Evolutionary conservation across 1,139 yeast species (phyloP).

Genomic region (Zygoascus hellenicus): DNA sequence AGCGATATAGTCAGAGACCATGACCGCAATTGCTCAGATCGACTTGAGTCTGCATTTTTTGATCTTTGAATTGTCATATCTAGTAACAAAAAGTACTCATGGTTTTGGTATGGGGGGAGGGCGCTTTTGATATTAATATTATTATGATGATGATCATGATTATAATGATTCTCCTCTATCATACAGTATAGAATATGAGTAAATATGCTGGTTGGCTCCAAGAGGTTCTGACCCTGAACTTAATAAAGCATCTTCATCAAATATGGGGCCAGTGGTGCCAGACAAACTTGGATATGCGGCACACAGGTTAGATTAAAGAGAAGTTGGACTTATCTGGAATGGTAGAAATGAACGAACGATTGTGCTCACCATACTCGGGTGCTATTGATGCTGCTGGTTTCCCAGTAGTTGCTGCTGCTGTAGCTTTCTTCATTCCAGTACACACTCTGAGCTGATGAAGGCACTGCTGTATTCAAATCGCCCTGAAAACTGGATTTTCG

Average conservation of each 20-base stretch:
- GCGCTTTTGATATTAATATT: not conserved
- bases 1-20: not conserved
- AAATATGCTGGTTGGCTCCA: too few species aligned
- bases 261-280: too few species aligned
- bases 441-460: constrained; percentile 4
- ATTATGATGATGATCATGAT: too few species aligned
- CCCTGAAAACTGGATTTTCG: not conserved
- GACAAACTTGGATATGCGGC: too few species aligned
- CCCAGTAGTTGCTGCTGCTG: constrained; percentile 17
- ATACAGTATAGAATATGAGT: too few species aligned
- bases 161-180: not conserved
- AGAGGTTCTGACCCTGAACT: too few species aligned
- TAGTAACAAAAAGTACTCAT: too few species aligned
- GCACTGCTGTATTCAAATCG: not conserved
- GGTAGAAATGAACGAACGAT: too few species aligned
- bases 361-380: constrained; percentile 21
- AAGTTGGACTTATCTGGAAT: too few species aligned
- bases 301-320: too few species aligned
- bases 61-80: not conserved
- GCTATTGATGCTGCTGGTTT: constrained; percentile 18
- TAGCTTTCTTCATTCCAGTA: constrained; percentile 9
- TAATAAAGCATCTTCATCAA: too few species aligned
- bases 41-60: not conserved
- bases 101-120: too few species aligned
- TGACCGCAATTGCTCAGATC: not conserved